Base-by-base conservation (phyloP, 208 protist species). In the Trypanosomatidae sp. region DNA sequence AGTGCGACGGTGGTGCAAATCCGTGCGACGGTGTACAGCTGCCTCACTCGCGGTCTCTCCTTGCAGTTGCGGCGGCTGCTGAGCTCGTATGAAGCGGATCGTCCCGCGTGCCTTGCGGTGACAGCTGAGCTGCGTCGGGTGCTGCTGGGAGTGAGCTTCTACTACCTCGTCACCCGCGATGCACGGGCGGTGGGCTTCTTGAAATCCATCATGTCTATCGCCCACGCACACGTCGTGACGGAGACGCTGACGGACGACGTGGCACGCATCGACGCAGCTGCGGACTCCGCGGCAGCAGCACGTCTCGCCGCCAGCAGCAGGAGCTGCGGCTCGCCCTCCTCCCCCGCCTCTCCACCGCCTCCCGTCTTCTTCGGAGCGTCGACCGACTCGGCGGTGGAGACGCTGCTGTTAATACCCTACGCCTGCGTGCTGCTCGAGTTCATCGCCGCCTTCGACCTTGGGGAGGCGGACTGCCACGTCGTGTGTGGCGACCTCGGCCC, bases 371-470 rank as follows among this genome's bases (percentile, higher is more conserved):
- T 74, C 50, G 46, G 8, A 12, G 46, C 47, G 5, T 64, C 66
- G 1, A 55, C 41, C 19, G n/a, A 47, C 47, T 41, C 47, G 1
- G 77, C 59, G 62, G n/a, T 50, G 7, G 69, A 78, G 58, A 39
- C 55, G 39, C 75, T 86, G 62, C 69, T 94, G 25, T 52, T 90
- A 13, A 69, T 82, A 13, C 87, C 90, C 46, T 94, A 91, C 62
- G 56, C 74, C 7, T 90, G 73, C 28, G 76, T 89, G n/a, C 66
- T 94, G 69, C 50, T 94, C 1, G 87, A 91, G 73, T 90, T 92
- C 62, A 73, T 91, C 28, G 84, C 82, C 39, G n/a, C 69, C 3
- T 83, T 79, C n/a, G 56, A 78, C 53, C 62, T 76, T 7, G 70
- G 76, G 28, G 70, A 66, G 36, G 39, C 36, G 39, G 76, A 80